Evolutionary conservation across 2,329 filamentous ascomycete genomes (phyloP).

Genomic region (Allantophomopsis cytisporea): DNA sequence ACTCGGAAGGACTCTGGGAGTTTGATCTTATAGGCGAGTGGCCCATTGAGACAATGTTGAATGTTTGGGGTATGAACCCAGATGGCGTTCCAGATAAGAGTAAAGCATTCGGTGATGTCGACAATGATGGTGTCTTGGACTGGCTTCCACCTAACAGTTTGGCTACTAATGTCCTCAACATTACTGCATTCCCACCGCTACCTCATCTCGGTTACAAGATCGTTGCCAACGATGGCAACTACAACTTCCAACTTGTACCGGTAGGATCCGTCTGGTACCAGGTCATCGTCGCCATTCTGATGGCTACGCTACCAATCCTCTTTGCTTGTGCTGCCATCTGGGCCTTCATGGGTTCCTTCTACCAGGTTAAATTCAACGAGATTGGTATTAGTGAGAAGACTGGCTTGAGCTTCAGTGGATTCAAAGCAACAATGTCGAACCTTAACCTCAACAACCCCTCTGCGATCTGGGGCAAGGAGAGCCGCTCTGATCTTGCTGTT

Average conservation of each 20-base stretch:
- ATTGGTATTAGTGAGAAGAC: conserved; percentile 30
- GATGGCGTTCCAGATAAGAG: conserved; percentile 48
- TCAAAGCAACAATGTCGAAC: no score
- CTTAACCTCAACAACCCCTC: no score
- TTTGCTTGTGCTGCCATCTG: conserved; percentile 38
- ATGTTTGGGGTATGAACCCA: conserved; percentile 43
- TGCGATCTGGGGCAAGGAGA: no score
- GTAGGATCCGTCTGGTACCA: conserved; percentile 37
- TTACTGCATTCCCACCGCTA: conserved; percentile 35
- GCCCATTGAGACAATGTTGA: conserved; percentile 7
- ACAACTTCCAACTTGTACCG: conserved; percentile 36
- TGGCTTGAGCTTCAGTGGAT: conserved; percentile 37
- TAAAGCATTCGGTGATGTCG: conserved; percentile 46
- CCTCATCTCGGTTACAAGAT: conserved; percentile 42
- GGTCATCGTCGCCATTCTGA: conserved; percentile 34
- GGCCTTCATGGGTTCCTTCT: conserved; percentile 34
- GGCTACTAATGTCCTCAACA: conserved; percentile 39
- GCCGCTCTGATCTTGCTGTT: no score
- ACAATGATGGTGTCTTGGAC: conserved; percentile 44
- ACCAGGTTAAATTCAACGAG: conserved; percentile 39
- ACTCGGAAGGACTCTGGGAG: conserved; percentile 37
- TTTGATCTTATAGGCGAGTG: conserved; percentile 50
- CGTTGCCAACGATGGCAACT: conserved; percentile 35
- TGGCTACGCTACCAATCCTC: conserved; percentile 36
- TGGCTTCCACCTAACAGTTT: conserved; percentile 44